phyloP scores from a whole-genome alignment of 768 basidiomycete genomes.

The Dictyophora rubrovolvata region DNA sequence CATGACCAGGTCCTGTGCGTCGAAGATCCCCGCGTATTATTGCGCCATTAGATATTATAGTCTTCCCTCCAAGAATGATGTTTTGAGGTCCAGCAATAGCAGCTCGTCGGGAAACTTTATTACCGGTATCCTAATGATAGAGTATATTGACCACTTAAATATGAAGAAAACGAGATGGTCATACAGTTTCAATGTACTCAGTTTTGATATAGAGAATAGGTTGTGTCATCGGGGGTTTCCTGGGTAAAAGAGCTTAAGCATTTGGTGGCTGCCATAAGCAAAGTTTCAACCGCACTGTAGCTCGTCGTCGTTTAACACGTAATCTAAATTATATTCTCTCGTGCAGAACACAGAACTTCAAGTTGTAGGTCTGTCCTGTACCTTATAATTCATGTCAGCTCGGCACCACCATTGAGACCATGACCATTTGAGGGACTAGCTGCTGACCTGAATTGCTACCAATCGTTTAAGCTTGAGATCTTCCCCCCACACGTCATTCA shows the following conservation, averaged over 20 bases:
- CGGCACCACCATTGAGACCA: too few species aligned
- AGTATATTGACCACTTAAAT: background rate
- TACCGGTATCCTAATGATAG: conserved; percentile 79
- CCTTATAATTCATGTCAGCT: too few species aligned
- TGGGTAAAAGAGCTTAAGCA: background rate
- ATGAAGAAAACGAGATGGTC: background rate
- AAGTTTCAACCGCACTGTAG: too few species aligned
- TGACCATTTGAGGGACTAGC: too few species aligned
- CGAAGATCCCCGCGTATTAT: conserved; percentile 92
- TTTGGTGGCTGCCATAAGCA: too few species aligned
- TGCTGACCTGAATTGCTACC: too few species aligned
- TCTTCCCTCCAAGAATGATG: conserved; percentile 95
- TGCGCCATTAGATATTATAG: conserved; percentile 82
- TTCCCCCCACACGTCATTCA: too few species aligned
- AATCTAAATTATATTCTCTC: too few species aligned
- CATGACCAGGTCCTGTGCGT: conserved; percentile 81
- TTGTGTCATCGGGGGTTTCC: conserved; percentile 15
- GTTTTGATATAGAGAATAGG: conserved; percentile 71
- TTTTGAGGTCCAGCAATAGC: conserved; percentile 91
- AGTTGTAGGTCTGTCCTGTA: too few species aligned
- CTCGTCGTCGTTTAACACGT: too few species aligned
- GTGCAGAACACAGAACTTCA: too few species aligned
- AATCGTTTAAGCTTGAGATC: too few species aligned
- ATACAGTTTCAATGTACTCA: conserved; percentile 84
- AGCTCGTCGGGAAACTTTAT: conserved; percentile 89